Base-by-base conservation (phyloP, 805 yeast genomes). In the Saccharomycopsis sp. region DNA sequence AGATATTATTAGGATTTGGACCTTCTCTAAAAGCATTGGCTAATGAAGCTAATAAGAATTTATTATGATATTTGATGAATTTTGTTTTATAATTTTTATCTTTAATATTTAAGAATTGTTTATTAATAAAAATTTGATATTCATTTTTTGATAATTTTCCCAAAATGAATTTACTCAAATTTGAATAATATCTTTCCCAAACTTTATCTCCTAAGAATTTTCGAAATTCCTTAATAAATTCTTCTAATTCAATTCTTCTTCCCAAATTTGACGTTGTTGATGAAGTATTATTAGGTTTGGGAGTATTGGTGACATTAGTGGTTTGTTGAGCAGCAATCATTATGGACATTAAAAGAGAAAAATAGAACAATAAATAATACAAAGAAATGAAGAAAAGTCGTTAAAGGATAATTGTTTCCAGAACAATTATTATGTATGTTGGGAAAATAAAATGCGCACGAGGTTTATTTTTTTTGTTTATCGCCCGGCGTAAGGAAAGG, bases 161-260 rank as follows among this genome's bases (percentile, higher is more conserved):
- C 29, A 80, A 66, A 29, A 89, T 64, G 51, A 87, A 89, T 39
- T 72, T 63, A 37, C 89, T 76, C 19, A 92, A 69, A 4, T 84
- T 69, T 41, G 78, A 81, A 47, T 94, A 88, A 58, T 89, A 89
- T 44, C 70, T 71, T 47, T 80, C 89, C 98, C 98, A 89, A 36
- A 52, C 55, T 39, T 74, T 72, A 34, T 69, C 64, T 2, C 96
- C 96, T 44, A 89, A 59, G 45, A 70, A 67, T 39, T 69, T 69
- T 48, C 84, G 88, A 47, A 92, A 74, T 40, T 81, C 85, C 28
- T 72, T 67, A 53, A 88, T 84, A 43, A 87, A 64, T 1, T 59
- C 52, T 41, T 77, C 81, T n/a, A 81, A 66, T 37, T 79, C 82
- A 17, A 79, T 60, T 48, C 85, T 61, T 34, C 43, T 37, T 19